These are phyloP conservation scores for Madurella fahalii DNA, from an alignment of 2,329 filamentous ascomycete species.

Conservation along the genomic window DNA sequence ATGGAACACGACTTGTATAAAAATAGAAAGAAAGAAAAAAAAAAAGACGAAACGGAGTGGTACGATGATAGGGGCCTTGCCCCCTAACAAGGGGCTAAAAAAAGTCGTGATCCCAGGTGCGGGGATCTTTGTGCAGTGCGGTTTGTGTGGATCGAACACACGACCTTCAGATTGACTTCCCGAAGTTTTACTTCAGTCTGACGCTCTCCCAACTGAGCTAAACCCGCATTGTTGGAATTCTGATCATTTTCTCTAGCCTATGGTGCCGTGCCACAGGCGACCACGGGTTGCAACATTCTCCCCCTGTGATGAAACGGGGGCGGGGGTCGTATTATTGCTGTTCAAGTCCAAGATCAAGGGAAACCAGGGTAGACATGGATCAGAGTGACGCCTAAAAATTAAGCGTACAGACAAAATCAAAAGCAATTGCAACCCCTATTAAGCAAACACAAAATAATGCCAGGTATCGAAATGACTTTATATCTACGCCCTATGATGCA, in stretches of 20 bases:
- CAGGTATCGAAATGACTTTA: neutral
- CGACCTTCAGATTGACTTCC: slow-evolving; percentile 21
- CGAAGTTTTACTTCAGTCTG: slow-evolving; percentile 22
- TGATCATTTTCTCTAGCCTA: neutral
- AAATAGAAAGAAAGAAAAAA: too few relatives aligned
- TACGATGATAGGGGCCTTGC: neutral
- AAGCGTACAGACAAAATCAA: too few relatives aligned
- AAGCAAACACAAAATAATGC: neutral
- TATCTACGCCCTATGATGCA: neutral
- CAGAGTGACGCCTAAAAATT: too few relatives aligned
- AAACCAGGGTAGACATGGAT: too few relatives aligned
- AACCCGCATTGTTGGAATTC: slow-evolving; percentile 14
- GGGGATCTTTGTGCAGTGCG: slow-evolving; percentile 4
- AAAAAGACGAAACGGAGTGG: too few relatives aligned
- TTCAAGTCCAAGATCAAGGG: too few relatives aligned
- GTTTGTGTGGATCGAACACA: slow-evolving; percentile 25
- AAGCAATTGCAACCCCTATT: too few relatives aligned
- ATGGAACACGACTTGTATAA: neutral
- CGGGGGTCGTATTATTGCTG: too few relatives aligned
- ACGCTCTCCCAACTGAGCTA: slow-evolving; percentile 25
- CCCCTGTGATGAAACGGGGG: too few relatives aligned
- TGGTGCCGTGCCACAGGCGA: too few relatives aligned
- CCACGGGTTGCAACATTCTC: neutral
- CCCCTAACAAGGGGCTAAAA: neutral
- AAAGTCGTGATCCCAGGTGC: neutral